A percentile compares a stretch with the other conserved stretches of the same genome.
phyloP scores from a whole-genome alignment of 2,329 filamentous ascomycete genomes.

The Fusarium sp. region DNA sequence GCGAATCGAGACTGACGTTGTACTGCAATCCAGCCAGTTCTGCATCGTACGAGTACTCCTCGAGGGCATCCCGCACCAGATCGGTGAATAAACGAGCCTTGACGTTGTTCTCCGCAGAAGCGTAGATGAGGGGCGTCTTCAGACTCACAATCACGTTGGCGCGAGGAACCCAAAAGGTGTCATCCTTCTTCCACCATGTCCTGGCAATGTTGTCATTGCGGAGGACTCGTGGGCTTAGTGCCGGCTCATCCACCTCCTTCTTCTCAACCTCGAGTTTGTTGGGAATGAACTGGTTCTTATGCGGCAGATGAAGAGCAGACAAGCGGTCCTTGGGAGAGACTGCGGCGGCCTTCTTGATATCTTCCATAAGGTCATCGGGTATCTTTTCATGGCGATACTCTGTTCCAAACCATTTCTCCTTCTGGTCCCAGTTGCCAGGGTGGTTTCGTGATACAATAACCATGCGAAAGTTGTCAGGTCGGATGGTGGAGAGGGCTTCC shows the following conservation, averaged over 20 bases:
- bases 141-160: constrained; percentile 87
- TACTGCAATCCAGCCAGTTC: constrained; percentile 92
- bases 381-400: constrained; percentile 90
- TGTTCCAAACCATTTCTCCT: constrained; percentile 98
- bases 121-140: constrained; percentile 81
- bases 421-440: constrained; percentile 86
- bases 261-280: constrained; percentile 94
- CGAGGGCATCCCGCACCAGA: constrained; percentile 87
- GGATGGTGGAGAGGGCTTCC: constrained; percentile 78
- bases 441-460: constrained; percentile 85
- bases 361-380: constrained; percentile 77
- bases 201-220: constrained; percentile 84
- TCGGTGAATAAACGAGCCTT: constrained; percentile 86
- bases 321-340: constrained; percentile 71
- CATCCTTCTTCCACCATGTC: constrained; percentile 98
- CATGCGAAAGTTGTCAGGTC: constrained; percentile 91
- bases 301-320: constrained; percentile 83
- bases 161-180: constrained; percentile 98
- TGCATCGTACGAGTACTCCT: constrained; percentile 95
- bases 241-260: constrained; percentile 84
- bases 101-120: constrained; percentile 82
- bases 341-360: constrained; percentile 74
- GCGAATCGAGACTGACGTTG: constrained; percentile 76
- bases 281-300: constrained; percentile 96
- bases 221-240: constrained; percentile 82